phyloP scores from a whole-genome alignment of 169 alveolate species.

The Pseudocohnilembus persalinus region DNA sequence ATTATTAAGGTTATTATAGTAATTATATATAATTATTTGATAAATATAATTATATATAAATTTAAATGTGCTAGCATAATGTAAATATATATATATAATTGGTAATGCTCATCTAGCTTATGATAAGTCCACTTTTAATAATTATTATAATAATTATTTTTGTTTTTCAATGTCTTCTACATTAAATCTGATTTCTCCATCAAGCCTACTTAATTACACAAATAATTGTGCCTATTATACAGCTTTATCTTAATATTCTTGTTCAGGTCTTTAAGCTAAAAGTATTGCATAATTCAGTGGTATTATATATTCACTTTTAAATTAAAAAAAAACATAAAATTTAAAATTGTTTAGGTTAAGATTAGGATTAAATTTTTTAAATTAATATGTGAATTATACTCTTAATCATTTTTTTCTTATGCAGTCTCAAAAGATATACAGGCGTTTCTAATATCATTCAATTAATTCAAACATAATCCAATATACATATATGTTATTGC shows the following conservation, averaged over 20 bases:
- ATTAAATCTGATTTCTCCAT: conserved; percentile 45
- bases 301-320: conserved; percentile 67
- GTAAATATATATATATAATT: no score
- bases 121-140: no score
- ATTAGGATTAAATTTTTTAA: not conserved
- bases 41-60: no score
- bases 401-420: conserved; percentile 44
- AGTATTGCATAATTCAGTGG: conserved; percentile 83
- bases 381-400: no score
- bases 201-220: conserved; percentile 55
- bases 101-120: no score
- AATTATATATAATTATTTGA: no score
- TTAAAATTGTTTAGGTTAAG: not conserved
- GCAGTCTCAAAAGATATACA: conserved; percentile 87
- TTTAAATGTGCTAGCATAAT: no score
- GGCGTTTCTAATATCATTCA: conserved; percentile 86
- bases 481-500: conserved; percentile 84
- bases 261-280: conserved; percentile 69
- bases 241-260: conserved; percentile 71
- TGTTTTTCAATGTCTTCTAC: not conserved
- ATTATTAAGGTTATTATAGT: no score
- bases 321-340: not conserved
- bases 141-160: no score
- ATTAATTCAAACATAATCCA: conserved; percentile 75
- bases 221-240: conserved; percentile 39